phyloP scores from a whole-genome alignment of 805 yeast species.

The Hanseniaspora guilliermondii region DNA sequence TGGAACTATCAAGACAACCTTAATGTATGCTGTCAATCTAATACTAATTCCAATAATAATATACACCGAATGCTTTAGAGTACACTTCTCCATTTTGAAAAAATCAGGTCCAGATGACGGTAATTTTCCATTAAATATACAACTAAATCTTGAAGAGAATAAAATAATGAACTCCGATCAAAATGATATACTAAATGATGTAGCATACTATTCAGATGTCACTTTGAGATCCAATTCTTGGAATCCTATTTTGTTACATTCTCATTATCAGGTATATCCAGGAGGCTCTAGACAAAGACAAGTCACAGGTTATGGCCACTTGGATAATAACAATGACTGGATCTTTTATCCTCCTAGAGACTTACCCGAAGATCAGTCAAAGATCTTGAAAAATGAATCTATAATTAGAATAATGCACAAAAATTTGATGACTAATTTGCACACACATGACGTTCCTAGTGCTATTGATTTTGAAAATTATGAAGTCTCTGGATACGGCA shows the following conservation, averaged over 20 bases:
- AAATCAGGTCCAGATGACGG: constrained; percentile 90
- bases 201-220: constrained; percentile 40
- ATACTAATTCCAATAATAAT: constrained; percentile 61
- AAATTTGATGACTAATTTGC: constrained; percentile 52
- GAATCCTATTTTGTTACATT: constrained; percentile 62
- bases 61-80: constrained; percentile 60
- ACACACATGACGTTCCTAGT: constrained; percentile 55
- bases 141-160: constrained; percentile 65
- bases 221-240: constrained; percentile 53
- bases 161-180: constrained; percentile 37
- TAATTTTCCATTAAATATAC: constrained; percentile 78
- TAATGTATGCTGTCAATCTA: constrained; percentile 31
- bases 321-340: constrained; percentile 65
- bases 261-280: constrained; percentile 61
- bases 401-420: constrained; percentile 51
- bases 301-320: constrained; percentile 64
- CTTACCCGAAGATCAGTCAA: constrained; percentile 25
- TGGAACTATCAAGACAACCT: constrained; percentile 32
- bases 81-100: constrained; percentile 64
- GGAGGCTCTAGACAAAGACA: constrained; percentile 71
- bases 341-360: constrained; percentile 38
- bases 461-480: constrained; percentile 43
- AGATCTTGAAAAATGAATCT: constrained; percentile 44
- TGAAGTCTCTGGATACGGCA: constrained; percentile 69
- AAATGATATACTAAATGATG: constrained; percentile 45